phyloP scores from a whole-genome alignment of 495 filamentous ascomycete species.

The Tetracladium setigerum region DNA sequence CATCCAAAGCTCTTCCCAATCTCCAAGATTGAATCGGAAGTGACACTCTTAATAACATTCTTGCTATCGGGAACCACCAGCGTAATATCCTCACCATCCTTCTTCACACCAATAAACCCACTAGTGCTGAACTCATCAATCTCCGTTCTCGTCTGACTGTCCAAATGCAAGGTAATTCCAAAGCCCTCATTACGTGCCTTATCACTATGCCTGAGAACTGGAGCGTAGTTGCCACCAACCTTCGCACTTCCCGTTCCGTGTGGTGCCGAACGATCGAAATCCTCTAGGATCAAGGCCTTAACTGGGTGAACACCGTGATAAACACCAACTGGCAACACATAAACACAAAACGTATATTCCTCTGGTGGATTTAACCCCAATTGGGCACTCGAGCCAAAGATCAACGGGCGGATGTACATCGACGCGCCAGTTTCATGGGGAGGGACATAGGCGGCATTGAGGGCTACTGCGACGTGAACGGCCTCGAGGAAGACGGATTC shows the following conservation, averaged over 20 bases:
- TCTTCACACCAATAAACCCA: conserved; percentile 71
- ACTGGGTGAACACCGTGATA: conserved; percentile 84
- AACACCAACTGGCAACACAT: conserved; percentile 77
- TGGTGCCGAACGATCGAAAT: conserved; percentile 68
- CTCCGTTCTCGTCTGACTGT: conserved; percentile 68
- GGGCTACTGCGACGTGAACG: conserved; percentile 69
- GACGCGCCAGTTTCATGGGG: conserved; percentile 76
- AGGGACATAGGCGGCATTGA: conserved; percentile 84
- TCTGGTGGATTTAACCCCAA: conserved; percentile 75
- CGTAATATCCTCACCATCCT: conserved; percentile 51
- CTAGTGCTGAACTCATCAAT: conserved; percentile 89
- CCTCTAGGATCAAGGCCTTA: conserved; percentile 67
- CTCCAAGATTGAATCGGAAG: conserved; percentile 59
- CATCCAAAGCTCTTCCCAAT: conserved; percentile 62
- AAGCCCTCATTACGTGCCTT: conserved; percentile 63
- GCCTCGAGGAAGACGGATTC: conserved; percentile 62
- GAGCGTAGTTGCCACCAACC: conserved; percentile 76
- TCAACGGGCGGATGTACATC: conserved; percentile 80
- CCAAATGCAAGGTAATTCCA: conserved; percentile 81
- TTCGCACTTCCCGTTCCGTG: conserved; percentile 69
- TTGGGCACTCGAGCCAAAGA: conserved; percentile 80
- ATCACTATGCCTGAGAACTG: conserved; percentile 73
- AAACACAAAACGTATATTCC: conserved; percentile 83
- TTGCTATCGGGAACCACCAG: conserved; percentile 73
- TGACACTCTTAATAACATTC: conserved; percentile 78